Evolutionary conservation across 176 grass and related monocot species (phyloP), one percentile per base, ranked within the genome.

Genomic region (Oropetium thomaeum): DNA sequence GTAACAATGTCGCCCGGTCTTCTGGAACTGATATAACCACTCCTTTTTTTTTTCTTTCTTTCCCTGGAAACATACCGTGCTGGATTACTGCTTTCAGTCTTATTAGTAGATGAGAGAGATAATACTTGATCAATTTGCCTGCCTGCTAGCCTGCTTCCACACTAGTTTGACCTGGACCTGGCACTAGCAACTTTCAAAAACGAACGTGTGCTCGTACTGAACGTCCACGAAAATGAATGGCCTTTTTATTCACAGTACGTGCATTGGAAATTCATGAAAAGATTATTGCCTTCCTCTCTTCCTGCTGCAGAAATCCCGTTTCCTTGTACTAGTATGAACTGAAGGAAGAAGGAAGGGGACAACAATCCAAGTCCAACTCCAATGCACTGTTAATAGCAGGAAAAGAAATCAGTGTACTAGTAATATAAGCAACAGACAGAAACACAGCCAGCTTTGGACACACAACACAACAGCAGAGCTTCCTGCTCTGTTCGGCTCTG

Each of bases 401-500:
- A n/a, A 1, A 7, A 32, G 27, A 5, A 38, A 39, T 39, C 37
- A 66, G 0, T 66, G 63, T 5, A n/a, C n/a, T n/a, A n/a, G n/a
- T n/a, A n/a, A n/a, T n/a, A 11, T 10, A 16, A 17, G 25, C 22
- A 67, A 43, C 15, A 12, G 15, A 32, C 42, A 70, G 5, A 27
- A 70, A 33, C 17, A 51, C n/a, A n/a, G n/a, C 28, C 67, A 70
- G 67, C 39, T 69, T 69, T 49, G 43, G 27, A 49, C 43, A n/a
- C 28, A n/a, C n/a, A n/a, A n/a, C n/a, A n/a, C n/a, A n/a, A n/a
- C n/a, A 30, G 66, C 8, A 43, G 35, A 66, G 10, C 11, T 60
- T 7, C n/a, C 41, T 45, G 71, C 74, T 64, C 67, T 78, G 75
- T 47, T 71, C 25, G 28, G 23, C 40, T 68, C 65, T 41, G 34